Evolutionary conservation across 352 stramenopile genomes (phyloP).

Genomic region (Pythium oligandrum): DNA sequence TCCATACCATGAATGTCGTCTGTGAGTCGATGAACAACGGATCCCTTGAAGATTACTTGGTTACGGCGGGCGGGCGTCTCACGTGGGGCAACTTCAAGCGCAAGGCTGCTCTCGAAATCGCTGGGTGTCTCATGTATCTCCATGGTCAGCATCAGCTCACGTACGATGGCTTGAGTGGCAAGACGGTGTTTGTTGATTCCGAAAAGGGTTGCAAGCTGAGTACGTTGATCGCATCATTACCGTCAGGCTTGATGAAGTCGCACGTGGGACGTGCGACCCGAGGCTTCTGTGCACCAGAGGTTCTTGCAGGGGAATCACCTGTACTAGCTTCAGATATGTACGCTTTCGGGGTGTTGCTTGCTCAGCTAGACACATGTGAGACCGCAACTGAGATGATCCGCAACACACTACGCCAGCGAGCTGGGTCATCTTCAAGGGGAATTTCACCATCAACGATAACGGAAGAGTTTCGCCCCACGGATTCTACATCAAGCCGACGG

Average conservation of each 20-base stretch:
- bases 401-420: constrained; percentile 50
- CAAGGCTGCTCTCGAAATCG: constrained; percentile 59
- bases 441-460: too few relatives aligned
- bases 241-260: constrained; percentile 26
- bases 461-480: too few relatives aligned
- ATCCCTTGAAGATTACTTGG: constrained; percentile 57
- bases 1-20: constrained; percentile 53
- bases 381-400: constrained; percentile 63
- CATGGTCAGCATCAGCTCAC: constrained; percentile 65
- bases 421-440: too few relatives aligned
- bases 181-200: constrained; percentile 67
- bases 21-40: constrained; percentile 69
- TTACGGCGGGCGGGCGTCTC: constrained; percentile 25
- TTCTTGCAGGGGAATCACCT: constrained; percentile 15
- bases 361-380: constrained; percentile 25
- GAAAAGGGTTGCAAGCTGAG: constrained; percentile 77
- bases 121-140: constrained; percentile 68
- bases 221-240: constrained; percentile 59
- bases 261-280: constrained; percentile 12
- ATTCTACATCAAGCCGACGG: constrained; percentile 13
- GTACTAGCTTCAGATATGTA: constrained; percentile 28
- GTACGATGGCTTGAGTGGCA: constrained; percentile 66
- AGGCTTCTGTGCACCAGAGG: constrained; percentile 20
- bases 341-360: constrained; percentile 26
- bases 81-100: constrained; percentile 81